Evolutionary conservation across 2,329 filamentous ascomycete species (phyloP), one percentile per base, ranked within the genome.

Genomic region (Epichloe festucae): DNA sequence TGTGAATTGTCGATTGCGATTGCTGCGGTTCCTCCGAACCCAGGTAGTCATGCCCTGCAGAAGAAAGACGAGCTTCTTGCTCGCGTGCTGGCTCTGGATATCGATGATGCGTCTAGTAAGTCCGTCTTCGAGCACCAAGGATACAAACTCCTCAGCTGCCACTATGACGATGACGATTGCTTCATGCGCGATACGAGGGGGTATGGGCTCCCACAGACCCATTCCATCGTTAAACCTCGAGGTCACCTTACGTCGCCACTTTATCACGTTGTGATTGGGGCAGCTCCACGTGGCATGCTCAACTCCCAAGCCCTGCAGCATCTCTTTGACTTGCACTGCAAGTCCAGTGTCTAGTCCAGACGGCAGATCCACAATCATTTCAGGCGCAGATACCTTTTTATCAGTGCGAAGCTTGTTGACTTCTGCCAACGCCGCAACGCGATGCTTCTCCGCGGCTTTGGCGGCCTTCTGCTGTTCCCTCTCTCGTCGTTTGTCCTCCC

Each of bases 331-430:
- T 46, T 77, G 75, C 1, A 71, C 64, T 23, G 62, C 69, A 23
- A 75, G 61, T 0, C 66, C 69, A 0, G 72, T 64, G 21, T 75
- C 66, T 1, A 91, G 67, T 2, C 73, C 75, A 0, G 68, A 66
- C 0, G 86, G 77, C 23, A 91, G 69, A 58, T 87, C 79, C 2
- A 89, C 74, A 48, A 91, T 82, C 86, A 93, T 91, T 64, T 93
- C 86, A 0, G 76, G 76, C 0, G 81, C 78, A 0, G 85, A 85
- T 0, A 82, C 70, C 58, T 87, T 67, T 67, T 87, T 89, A 67
- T 89, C 82, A 0, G 79, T 81, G 49, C 81, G 80, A 10, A 83
- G 68, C 60, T 84, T 88, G 66, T 91, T 91, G 42, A 82, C 85
- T 55, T 87, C 81, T 3, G 80, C 79, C 21, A 90, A 67, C 7